Evolutionary conservation across 1,284 basidiomycete species (phyloP), one percentile per base, ranked within the genome.

Genomic region (Pyrrhoderma lamaoense): DNA sequence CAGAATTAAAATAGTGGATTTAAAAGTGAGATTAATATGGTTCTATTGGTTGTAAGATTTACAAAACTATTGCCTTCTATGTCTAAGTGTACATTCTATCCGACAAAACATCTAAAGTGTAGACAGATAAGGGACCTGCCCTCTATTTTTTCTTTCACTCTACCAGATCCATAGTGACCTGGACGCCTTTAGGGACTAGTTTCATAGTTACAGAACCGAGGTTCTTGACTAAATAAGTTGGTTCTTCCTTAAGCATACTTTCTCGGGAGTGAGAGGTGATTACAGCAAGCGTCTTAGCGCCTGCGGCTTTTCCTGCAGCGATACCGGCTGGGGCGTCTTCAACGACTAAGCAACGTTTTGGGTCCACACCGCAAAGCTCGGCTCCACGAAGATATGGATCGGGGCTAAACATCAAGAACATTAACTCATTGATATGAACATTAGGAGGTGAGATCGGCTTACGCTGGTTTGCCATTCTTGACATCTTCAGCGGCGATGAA

Each of bases 271-370:
- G 89, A 9, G 85, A 83, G 0, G 92, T 94, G 52, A 90, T 72
- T 27, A 93, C 68, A 1, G 78, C 91, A 40, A 93, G 72, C 0
- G 89, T 89, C 59, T 76, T 85, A 62, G 84, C 82, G 11, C 91
- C 90, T 8, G 89, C 87, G 0, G 82, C 78, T 27, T 79, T 72
- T 8, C 90, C 90, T 50, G 86, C 83, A 40, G 69, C 71, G 52
- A 93, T 72, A 13, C 90, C 92, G 5, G 77, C 77, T 1, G 90
- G 91, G 1, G 92, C 89, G 68, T 94, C 92, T 65, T 93, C 91
- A 38, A 93, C 75, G 8, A 93, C 90, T 48, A 93, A 71, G 23
- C 85, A 89, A 36, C 75, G 75, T 47, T 71, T 65, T 22, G 82
- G 77, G 35, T 77, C 71, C 9, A 82, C 76, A 1, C 77, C 74